Evolutionary conservation across 805 yeast genomes (phyloP), one percentile per base, ranked within the genome.

Genomic region (Barnettozyma wickerhamii): DNA sequence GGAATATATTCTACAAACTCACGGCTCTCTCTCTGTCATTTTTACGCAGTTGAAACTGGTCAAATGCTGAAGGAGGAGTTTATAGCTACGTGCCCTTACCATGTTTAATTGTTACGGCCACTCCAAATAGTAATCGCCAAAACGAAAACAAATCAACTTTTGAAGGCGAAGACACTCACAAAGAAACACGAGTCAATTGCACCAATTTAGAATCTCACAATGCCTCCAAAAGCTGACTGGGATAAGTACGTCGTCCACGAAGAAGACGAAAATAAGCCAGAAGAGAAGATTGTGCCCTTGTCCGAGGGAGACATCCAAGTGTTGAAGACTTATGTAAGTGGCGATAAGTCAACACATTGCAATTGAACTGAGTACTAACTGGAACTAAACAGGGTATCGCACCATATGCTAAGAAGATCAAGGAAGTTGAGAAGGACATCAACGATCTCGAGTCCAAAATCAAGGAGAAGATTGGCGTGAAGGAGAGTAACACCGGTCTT

Each of bases 211-310:
- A 15, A 17, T 13, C 15, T 23, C 15, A 59, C 39, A 50, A 90
- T 90, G 97, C 90, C 97, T 47, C 96, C 97, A 53, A 93, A 89
- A 72, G 93, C 89, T 42, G 95, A 93, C 64, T 93, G 99, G 99
- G 99, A 95, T 61, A 93, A 93, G 64, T 88, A 87, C 66, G 83
- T 81, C 61, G 84, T 93, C 38, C 95, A 96, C n/a, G 74, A 71
- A 33, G 96, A 84, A 50, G 71, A 69, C 15, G 75, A 69, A 14
- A 71, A 72, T 42, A 70, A 69, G 40, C 69, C 72, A 38, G 88
- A 81, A 37, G 88, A 81, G 44, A 81, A 87, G 51, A 81, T 85
- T 52, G 79, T 75, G 30, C 99, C 99, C 9, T 75, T 93, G 52
- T 75, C 89, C 44, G 99, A 93, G 62, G 96, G 95, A 35, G 99